Percentiles rank a stretch among this genome's conserved stretches.
These are phyloP conservation scores for Neoboletus brunneissimus DNA, from an alignment of 768 basidiomycete genomes.

Conservation along the genomic window DNA sequence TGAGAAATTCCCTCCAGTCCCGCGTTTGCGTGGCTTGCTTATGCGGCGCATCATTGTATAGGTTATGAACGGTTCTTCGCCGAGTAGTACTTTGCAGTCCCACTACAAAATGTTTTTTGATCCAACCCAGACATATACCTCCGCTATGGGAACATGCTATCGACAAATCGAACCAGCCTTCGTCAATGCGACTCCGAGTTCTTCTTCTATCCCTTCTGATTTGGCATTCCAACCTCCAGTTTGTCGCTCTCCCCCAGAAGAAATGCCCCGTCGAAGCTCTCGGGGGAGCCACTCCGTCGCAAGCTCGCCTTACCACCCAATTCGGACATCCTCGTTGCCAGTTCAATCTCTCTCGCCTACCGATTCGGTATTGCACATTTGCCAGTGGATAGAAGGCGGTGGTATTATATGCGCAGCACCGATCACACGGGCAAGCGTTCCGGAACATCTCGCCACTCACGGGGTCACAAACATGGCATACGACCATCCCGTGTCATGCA, in stretches of 20 bases:
- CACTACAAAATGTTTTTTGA: background rate
- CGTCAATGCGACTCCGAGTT: background rate
- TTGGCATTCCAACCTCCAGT: background rate
- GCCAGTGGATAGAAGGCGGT: slow-evolving; percentile 7
- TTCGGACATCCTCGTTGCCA: slow-evolving; percentile 1
- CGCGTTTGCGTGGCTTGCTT: background rate
- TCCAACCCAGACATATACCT: background rate
- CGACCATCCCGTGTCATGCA: background rate
- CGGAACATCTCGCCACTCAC: slow-evolving; percentile 14
- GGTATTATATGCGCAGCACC: background rate
- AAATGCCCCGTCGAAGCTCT: background rate
- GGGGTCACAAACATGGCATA: background rate
- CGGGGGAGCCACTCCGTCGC: background rate
- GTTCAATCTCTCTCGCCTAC: background rate
- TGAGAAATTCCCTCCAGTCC: background rate
- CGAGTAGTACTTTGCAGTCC: background rate
- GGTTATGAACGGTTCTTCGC: background rate
- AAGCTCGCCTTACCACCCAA: background rate
- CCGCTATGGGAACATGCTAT: background rate
- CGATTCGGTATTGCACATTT: background rate
- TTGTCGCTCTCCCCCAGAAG: too few relatives aligned
- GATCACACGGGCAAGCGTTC: background rate
- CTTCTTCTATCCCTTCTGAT: background rate
- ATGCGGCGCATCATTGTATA: background rate
- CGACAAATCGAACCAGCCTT: background rate